Evolutionary conservation across 1,284 basidiomycete species (phyloP), one percentile per base, ranked within the genome.

Genomic region (Earliella scabrosa): DNA sequence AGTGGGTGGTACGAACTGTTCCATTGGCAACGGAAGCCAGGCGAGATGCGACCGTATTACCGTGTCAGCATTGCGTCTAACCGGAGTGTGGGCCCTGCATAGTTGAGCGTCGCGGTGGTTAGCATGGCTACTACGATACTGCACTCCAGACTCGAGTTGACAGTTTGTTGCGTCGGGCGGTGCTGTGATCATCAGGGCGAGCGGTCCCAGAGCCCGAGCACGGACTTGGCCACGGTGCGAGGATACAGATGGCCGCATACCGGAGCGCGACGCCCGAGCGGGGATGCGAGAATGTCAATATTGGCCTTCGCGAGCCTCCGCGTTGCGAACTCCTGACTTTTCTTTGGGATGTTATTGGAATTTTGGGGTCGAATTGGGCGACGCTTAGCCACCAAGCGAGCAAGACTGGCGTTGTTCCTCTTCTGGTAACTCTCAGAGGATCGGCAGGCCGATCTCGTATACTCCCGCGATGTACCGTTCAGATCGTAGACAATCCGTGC

Each of bases 111-210:
- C 21, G 18, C 16, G 29, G 45, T 46, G 45, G 45, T 46, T 46
- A 46, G 18, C 45, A 34, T 46, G 45, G 21, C 45, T 35, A 45
- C n/a, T n/a, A n/a, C n/a, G n/a, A n/a, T n/a, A n/a, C n/a, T n/a
- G n/a, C 45, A 46, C 45, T 21, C 21, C 13, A 21, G 4, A 18
- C 31, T 23, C 45, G 31, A 34, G 44, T 40, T 23, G 38, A 18
- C 8, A 32, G 35, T 47, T 10, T 20, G 26, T 32, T 38, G 41
- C 18, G 14, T 24, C 14, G 18, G 32, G 46, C 34, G 52, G 29
- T 38, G 46, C 35, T 7, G 46, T 45, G 40, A 54, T 44, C 38
- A 54, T 54, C 52, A 54, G 31, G 39, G 38, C 32, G 46, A 44
- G 40, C 52, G 52, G 46, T 16, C 14, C 29, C 24, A n/a, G 18